Evolutionary conservation across 371 early-diverging fungal species (phyloP).

Genomic region (Saksenaea vasiformis): DNA sequence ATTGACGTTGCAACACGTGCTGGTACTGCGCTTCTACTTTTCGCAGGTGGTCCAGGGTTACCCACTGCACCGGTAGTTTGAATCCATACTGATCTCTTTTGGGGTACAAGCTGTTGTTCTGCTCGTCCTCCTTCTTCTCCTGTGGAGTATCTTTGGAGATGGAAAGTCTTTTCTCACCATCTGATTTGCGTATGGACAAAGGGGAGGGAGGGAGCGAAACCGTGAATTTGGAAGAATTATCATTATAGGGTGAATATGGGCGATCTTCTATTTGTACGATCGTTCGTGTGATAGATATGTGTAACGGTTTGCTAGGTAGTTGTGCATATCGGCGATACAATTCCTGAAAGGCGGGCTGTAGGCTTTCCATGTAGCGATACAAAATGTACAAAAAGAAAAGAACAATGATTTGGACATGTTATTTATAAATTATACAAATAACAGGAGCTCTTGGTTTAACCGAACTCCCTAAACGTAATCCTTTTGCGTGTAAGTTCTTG

Average conservation of each 20-base stretch:
- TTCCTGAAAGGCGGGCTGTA: not conserved
- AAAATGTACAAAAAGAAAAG: not conserved
- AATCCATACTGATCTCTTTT: slow-evolving; percentile 67
- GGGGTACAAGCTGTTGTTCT: not conserved
- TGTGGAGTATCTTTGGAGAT: not conserved
- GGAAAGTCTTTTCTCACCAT: not conserved
- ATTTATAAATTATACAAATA: not conserved
- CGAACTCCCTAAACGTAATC: not conserved
- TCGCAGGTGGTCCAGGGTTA: slow-evolving; percentile 43
- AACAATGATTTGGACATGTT: not conserved
- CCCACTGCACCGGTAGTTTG: slow-evolving; percentile 58
- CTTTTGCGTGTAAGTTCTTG: not conserved
- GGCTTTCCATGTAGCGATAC: not conserved
- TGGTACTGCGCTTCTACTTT: slow-evolving; percentile 57
- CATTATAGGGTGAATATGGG: not conserved
- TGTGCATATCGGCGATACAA: not conserved
- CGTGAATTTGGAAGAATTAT: not conserved
- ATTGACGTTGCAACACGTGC: slow-evolving; percentile 48
- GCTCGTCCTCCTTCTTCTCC: not conserved
- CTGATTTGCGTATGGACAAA: not conserved
- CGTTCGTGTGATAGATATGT: not conserved
- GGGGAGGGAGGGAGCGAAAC: not conserved
- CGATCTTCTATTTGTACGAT: not conserved
- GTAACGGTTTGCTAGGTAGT: not conserved
- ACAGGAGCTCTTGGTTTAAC: not conserved